A percentile compares a stretch with the other conserved stretches of the same genome.
Conservation (phyloP, 805 yeast genomes). For the Starmerella tilneyi region DNA sequence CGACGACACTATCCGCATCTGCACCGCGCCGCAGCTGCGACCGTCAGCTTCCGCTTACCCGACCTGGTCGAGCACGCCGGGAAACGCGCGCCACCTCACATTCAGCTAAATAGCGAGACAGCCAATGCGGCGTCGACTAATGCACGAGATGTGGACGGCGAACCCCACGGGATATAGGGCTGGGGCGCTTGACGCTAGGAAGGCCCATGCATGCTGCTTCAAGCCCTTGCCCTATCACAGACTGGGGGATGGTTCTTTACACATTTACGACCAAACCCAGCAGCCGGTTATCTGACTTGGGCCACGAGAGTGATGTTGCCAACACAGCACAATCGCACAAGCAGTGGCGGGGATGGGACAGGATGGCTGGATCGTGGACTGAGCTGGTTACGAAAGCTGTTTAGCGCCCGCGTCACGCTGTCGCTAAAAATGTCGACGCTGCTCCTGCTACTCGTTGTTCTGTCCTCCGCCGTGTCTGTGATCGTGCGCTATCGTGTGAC, state of each 20-base stretch:
- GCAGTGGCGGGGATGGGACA: background rate
- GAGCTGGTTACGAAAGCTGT: background rate
- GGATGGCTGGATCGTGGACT: background rate
- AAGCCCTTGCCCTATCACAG: too few relatives aligned
- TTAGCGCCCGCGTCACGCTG: conserved; percentile 13
- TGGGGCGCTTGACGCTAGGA: background rate
- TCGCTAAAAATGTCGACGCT: conserved; percentile 22
- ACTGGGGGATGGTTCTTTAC: too few relatives aligned
- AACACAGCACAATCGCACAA: background rate
- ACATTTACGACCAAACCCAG: too few relatives aligned
- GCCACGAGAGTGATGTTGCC: too few relatives aligned
- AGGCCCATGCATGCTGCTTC: background rate
- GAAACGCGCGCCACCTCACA: background rate
- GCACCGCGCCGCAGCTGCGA: background rate
- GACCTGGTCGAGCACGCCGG: background rate
- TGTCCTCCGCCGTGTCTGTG: conserved; percentile 35
- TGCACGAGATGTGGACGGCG: background rate
- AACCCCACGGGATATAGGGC: background rate
- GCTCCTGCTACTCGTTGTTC: conserved; percentile 24
- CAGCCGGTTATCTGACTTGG: too few relatives aligned
- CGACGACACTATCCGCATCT: conserved; percentile 4
- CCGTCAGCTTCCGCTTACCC: background rate
- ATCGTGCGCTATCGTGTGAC: conserved; percentile 53
- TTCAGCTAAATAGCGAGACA: background rate
- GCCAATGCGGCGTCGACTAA: conserved; percentile 1